Conservation (phyloP, 1,284 basidiomycete genomes). For the Fistulinella cinereoalba region DNA sequence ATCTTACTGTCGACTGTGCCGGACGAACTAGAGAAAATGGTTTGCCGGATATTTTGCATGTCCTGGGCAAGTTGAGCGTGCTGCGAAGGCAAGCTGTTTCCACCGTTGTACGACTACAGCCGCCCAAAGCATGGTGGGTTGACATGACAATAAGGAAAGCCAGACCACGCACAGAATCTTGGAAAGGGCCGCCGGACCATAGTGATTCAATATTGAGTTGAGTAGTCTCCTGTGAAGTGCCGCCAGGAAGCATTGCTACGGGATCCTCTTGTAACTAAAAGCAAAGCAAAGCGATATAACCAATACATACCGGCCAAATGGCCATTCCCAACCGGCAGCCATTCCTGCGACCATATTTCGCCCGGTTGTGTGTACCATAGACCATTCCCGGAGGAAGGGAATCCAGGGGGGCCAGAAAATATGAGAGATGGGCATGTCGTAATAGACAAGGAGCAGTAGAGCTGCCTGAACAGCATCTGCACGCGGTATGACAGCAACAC, state of each 20-base stretch:
- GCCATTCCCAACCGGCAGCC: conserved; percentile 71
- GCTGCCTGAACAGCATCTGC: conserved; percentile 16
- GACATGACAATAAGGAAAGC: neutral
- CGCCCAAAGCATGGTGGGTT: conserved; percentile 1
- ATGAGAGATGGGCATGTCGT: conserved; percentile 18
- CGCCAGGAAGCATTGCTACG: conserved; percentile 64
- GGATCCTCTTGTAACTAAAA: neutral
- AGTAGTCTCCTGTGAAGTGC: conserved; percentile 54
- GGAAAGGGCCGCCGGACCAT: conserved; percentile 73
- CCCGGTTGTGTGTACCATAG: conserved; percentile 64
- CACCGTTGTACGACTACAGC: conserved; percentile 60
- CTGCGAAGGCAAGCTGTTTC: conserved; percentile 55
- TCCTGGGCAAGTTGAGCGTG: conserved; percentile 43
- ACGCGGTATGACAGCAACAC: conserved; percentile 18
- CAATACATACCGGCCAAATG: conserved; percentile 56
- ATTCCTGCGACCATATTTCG: conserved; percentile 54
- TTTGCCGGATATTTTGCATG: conserved; percentile 53
- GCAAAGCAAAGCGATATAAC: neutral
- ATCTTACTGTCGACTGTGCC: conserved; percentile 58
- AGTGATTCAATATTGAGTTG: conserved; percentile 73
- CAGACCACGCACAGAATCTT: conserved; percentile 48
- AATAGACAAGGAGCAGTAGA: conserved; percentile 24
- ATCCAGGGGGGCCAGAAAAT: conserved; percentile 43
- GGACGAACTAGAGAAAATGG: conserved; percentile 55
- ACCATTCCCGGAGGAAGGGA: conserved; percentile 69